phyloP scores from a whole-genome alignment of 2,329 filamentous ascomycete species.

The Karstenula rhodostoma region DNA sequence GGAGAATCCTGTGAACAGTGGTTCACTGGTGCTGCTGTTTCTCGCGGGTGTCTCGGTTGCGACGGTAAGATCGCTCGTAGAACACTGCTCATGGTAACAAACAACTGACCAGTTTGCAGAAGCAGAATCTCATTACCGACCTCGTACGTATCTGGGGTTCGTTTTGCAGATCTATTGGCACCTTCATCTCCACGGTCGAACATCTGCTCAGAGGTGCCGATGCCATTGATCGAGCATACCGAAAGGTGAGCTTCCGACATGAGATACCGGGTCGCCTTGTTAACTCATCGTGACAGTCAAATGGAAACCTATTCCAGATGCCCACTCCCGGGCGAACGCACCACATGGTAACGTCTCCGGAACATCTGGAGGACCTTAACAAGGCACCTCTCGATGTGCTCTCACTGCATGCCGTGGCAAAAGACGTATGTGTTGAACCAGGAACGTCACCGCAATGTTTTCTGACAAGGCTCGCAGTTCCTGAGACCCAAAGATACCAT shows the following conservation, averaged over 20 bases:
- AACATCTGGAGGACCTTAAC: slow-evolving; percentile 18
- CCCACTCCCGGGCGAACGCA: slow-evolving; percentile 11
- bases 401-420: slow-evolving; percentile 20
- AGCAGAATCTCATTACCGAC: no score
- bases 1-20: no score
- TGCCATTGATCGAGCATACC: background rate
- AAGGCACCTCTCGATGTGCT: slow-evolving; percentile 13
- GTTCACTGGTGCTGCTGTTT: no score
- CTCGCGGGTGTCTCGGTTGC: no score
- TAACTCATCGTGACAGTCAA: background rate
- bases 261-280: background rate
- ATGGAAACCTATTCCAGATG: slow-evolving; percentile 14
- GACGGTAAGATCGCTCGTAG: no score
- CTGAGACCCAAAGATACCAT: slow-evolving; percentile 37
- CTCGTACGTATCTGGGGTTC: no score
- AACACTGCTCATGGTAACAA: no score
- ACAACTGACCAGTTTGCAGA: no score
- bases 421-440: slow-evolving; percentile 12
- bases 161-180: no score
- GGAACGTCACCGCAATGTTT: background rate
- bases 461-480: slow-evolving; percentile 11
- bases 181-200: no score
- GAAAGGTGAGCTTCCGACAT: background rate
- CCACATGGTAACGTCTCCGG: slow-evolving; percentile 12
- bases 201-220: background rate